A percentile compares a stretch with the other conserved stretches of the same genome.
These are phyloP conservation scores for Monosporozyma unispora DNA, from an alignment of 805 yeast species.

Conservation along the genomic window DNA sequence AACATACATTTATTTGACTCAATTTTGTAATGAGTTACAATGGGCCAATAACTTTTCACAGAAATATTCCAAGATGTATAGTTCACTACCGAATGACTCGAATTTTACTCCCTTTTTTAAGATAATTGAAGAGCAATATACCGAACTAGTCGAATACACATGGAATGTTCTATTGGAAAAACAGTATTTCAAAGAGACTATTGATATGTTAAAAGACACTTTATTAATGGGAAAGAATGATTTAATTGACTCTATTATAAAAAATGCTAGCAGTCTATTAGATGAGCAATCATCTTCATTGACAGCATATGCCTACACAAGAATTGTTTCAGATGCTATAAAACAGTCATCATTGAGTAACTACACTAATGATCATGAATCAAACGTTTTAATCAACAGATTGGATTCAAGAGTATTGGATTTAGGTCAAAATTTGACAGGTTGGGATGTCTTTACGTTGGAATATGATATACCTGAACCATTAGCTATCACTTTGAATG, in stretches of 20 bases:
- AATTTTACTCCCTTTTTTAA: conserved; percentile 21
- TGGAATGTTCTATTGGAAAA: conserved; percentile 42
- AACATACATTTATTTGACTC: conserved; percentile 52
- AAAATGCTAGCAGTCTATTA: conserved; percentile 44
- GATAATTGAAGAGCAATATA: conserved; percentile 37
- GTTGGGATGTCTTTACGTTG: conserved; percentile 89
- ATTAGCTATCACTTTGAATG: conserved; percentile 46
- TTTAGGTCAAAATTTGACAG: conserved; percentile 60
- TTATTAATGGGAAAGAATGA: conserved; percentile 74
- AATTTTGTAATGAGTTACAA: conserved; percentile 54
- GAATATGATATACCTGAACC: conserved; percentile 58
- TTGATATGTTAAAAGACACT: conserved; percentile 55
- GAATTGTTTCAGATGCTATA: conserved; percentile 57
- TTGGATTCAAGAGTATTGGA: conserved; percentile 80
- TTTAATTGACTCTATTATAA: conserved; percentile 58
- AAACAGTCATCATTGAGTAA: conserved; percentile 41
- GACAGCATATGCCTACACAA: conserved; percentile 57
- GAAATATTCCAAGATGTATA: conserved; percentile 15
- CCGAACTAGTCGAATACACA: conserved; percentile 45
- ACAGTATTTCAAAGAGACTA: conserved; percentile 41
- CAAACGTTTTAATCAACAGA: conserved; percentile 37
- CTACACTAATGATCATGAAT: conserved; percentile 29
- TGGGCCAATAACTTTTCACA: conserved; percentile 47
- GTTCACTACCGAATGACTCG: conserved; percentile 2
- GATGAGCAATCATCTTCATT: conserved; percentile 54